Base-by-base conservation (phyloP, 2,329 filamentous ascomycete genomes). In the Alternaria triticimaculans region DNA sequence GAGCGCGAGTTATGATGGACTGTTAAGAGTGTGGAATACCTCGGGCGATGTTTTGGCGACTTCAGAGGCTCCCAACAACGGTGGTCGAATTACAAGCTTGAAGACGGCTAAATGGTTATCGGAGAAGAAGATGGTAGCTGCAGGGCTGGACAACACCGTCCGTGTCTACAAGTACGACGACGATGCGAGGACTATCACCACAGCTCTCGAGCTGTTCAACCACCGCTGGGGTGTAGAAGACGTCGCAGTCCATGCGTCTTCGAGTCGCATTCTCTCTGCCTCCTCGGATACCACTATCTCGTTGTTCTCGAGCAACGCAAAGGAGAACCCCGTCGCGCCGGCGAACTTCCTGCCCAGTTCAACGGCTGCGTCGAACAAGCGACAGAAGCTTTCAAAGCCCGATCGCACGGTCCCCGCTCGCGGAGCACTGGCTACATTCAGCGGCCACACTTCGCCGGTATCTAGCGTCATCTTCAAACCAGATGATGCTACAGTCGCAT, bases 1-100 rank as follows among this genome's bases (percentile, higher is more conserved):
- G n/a, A 96, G 93, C n/a, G 93, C 90, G 28, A 95, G 93, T 51
- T 98, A 97, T 77, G 96, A 99, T 79, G 95, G 95, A 9, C 82
- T 97, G 15, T 82, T 98, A 60, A 87, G 94, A 69, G 86, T 98
- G 67, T 99, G 96, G 95, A 75, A 96, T 73, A 90, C 90, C 68
- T 94, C 93, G 1, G 93, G 93, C n/a, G 87, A 96, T 65, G 84
- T 91, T n/a, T 84, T 97, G 60, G 92, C 93, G 4, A 92, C 91
- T 0, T 95, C 93, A 2, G 83, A 89, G 2, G 86, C 88, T 4
- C 86, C 86, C 8, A 85, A 85, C 63, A 86, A 87, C 37, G 91
- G 92, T 54, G 92, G 77, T 3, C 68, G 93, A 10, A 88, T 87
- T 10, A 88, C 91, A 45, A 89, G 91, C 64, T 91, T 92, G 53